phyloP scores from a whole-genome alignment of 805 yeast genomes.

The Maudiozyma serrabonitensis region DNA sequence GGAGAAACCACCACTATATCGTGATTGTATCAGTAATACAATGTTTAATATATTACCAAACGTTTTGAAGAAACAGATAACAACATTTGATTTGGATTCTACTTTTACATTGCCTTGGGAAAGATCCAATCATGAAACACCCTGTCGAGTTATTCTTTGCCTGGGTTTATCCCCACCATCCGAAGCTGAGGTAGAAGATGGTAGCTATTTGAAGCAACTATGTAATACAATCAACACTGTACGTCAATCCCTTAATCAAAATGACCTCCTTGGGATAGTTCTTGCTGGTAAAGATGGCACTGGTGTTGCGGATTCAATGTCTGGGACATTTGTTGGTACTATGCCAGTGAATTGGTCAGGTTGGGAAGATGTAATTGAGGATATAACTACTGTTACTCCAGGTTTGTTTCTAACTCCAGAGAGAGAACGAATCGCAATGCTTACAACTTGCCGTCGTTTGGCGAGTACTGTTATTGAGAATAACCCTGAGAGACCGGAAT shows the following conservation, averaged over 20 bases:
- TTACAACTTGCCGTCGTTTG: slow-evolving; percentile 20
- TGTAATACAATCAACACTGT: slow-evolving; percentile 3
- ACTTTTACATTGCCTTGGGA: slow-evolving; percentile 12
- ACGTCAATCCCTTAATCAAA: slow-evolving; percentile 19
- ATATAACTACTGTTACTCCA: background rate
- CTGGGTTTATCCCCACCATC: slow-evolving; percentile 26
- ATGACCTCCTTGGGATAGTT: slow-evolving; percentile 40
- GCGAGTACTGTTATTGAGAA: slow-evolving; percentile 3
- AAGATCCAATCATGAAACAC: slow-evolving; percentile 11
- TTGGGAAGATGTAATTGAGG: slow-evolving; percentile 33
- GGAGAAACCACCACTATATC: slow-evolving; percentile 24
- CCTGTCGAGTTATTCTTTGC: slow-evolving; percentile 36
- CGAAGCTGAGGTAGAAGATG: slow-evolving; percentile 23
- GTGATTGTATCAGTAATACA: slow-evolving; percentile 37
- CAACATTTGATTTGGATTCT: background rate
- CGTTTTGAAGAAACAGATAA: background rate
- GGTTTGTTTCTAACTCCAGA: slow-evolving; percentile 12
- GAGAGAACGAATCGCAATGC: slow-evolving; percentile 10
- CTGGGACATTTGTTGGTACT: slow-evolving; percentile 40
- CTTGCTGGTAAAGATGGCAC: slow-evolving; percentile 38
- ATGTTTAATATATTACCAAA: slow-evolving; percentile 36
- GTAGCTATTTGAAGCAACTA: slow-evolving; percentile 21
- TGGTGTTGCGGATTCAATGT: slow-evolving; percentile 24
- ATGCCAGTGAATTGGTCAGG: slow-evolving; percentile 38
- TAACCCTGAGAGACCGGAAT: background rate